A percentile compares a stretch with the other conserved stretches of the same genome.
Conservation (phyloP, 2,329 filamentous ascomycete genomes). For the Trichoderma atrobrunneum region DNA sequence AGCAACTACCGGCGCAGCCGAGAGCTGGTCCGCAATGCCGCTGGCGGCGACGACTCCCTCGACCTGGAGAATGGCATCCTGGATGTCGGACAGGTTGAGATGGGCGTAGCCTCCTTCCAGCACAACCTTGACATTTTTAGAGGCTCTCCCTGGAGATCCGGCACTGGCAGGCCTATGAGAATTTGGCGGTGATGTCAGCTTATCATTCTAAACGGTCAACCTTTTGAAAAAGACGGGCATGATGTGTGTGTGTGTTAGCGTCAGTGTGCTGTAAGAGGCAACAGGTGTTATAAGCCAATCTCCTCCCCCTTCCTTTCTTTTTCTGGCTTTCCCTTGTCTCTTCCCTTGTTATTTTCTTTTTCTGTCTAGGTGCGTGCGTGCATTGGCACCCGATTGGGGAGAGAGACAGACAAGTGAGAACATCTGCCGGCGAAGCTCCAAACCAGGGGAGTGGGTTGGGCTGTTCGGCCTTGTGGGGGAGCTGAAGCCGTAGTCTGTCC, state of each 20-base stretch:
- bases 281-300: not conserved
- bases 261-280: not conserved
- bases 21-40: not conserved
- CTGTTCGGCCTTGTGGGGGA: constrained; percentile 11
- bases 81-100: constrained; percentile 35
- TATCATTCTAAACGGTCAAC: not conserved
- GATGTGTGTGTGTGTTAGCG: not conserved
- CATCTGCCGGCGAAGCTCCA: constrained; percentile 1
- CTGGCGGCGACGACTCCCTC: constrained; percentile 22
- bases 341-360: not conserved
- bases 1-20: not conserved
- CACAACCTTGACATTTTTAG: constrained; percentile 16
- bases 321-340: not conserved
- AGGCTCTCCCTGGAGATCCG: constrained; percentile 8
- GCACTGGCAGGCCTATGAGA: constrained; percentile 2
- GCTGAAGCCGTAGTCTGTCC: constrained; percentile 15
- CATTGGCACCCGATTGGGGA: constrained; percentile 4
- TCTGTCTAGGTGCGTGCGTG: not conserved
- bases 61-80: constrained; percentile 35
- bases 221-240: not conserved
- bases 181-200: constrained; percentile 12
- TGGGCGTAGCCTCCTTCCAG: constrained; percentile 33
- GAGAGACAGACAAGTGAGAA: not conserved
- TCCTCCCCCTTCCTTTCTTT: not conserved
- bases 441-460: constrained; percentile 7